phyloP scores from a whole-genome alignment of 1,139 yeast genomes.

The Yamadazyma siamensis region DNA sequence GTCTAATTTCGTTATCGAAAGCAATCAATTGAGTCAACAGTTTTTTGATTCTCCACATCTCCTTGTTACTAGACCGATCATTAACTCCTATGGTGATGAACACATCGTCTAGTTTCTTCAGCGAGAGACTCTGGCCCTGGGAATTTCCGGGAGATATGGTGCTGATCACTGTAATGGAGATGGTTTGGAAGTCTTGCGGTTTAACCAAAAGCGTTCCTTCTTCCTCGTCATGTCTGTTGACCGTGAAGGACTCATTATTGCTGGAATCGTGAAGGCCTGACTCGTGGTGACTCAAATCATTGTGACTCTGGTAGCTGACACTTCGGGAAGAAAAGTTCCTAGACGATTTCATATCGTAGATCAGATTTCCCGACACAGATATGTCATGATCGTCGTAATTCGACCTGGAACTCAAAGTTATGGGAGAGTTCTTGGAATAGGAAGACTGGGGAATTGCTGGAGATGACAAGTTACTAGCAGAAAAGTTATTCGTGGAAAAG shows the following conservation, averaged over 20 bases:
- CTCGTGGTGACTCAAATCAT: conserved; percentile 2
- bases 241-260: too few relatives aligned
- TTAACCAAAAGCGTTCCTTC: conserved; percentile 46
- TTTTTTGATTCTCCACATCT: conserved; percentile 72
- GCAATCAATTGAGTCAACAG: conserved; percentile 50
- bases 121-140: conserved; percentile 18
- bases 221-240: conserved; percentile 9
- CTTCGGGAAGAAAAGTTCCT: too few relatives aligned
- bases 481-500: too few relatives aligned
- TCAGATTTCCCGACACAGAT: too few relatives aligned
- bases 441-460: conserved; percentile 12
- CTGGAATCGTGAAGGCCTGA: too few relatives aligned
- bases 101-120: conserved; percentile 50
- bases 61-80: conserved; percentile 58
- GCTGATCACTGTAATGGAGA: conserved; percentile 56
- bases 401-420: conserved; percentile 8
- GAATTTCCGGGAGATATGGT: conserved; percentile 34
- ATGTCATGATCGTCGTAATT: conserved; percentile 4
- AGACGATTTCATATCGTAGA: too few relatives aligned
- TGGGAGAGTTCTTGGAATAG: conserved; percentile 12
- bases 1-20: conserved; percentile 56
- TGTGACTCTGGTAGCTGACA: conserved; percentile 2
- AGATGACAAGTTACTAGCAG: conserved; percentile 12
- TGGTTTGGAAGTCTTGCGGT: conserved; percentile 64
- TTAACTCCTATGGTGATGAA: conserved; percentile 57